Percentiles rank a stretch among this genome's conserved stretches.
phyloP scores from a whole-genome alignment of 2,329 filamentous ascomycete species.

The Neonectria hederae region DNA sequence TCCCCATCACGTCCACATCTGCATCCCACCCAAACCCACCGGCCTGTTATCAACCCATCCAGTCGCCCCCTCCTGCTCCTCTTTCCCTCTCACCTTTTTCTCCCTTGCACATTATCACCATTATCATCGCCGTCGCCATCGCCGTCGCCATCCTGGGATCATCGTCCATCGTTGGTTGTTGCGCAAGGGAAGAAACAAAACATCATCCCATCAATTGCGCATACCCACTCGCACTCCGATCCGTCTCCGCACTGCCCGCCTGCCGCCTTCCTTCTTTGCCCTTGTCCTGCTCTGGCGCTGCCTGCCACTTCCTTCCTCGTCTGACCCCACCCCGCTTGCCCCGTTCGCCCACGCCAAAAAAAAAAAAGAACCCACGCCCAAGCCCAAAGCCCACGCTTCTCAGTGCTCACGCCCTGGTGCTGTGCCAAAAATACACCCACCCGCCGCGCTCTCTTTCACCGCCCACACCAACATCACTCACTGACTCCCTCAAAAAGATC shows the following conservation, averaged over 20 bases:
- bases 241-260: slow-evolving; percentile 24
- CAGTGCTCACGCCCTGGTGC: slow-evolving; percentile 18
- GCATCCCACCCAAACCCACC: slow-evolving; percentile 11
- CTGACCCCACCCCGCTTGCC: slow-evolving; percentile 25
- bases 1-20: slow-evolving; percentile 32
- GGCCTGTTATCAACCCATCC: slow-evolving; percentile 23
- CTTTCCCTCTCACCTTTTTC: slow-evolving; percentile 5
- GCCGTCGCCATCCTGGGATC: not conserved
- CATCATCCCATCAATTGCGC: slow-evolving; percentile 26
- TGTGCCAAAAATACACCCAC: slow-evolving; percentile 26
- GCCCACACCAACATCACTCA: slow-evolving; percentile 42
- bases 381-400: slow-evolving; percentile 18
- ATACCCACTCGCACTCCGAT: slow-evolving; percentile 22
- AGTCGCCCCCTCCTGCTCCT: slow-evolving; percentile 11
- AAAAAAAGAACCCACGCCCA: slow-evolving; percentile 20
- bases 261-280: slow-evolving; percentile 23
- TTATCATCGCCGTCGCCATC: not conserved
- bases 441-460: slow-evolving; percentile 32
- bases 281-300: slow-evolving; percentile 24
- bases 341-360: slow-evolving; percentile 23
- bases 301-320: slow-evolving; percentile 26
- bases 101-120: not conserved
- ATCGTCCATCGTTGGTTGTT: slow-evolving; percentile 7
- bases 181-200: slow-evolving; percentile 20
- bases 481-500: slow-evolving; percentile 38